Conservation (phyloP, 306 rosid species). For the Castanea crenata region DNA sequence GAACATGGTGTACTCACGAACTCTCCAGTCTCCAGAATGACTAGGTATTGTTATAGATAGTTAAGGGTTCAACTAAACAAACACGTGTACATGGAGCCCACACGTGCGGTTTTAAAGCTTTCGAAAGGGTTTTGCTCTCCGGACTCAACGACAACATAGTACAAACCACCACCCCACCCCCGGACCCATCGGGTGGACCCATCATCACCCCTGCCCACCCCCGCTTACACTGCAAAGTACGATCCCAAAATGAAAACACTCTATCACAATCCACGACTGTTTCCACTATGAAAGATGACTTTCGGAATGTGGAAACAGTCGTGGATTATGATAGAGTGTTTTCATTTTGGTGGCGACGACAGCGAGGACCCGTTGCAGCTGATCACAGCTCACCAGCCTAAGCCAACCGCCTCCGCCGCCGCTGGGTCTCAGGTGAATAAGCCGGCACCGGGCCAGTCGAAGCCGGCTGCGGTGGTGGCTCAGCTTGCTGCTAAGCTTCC, state of each 20-base stretch:
- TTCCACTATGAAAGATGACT: too few species aligned
- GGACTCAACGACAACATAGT: too few species aligned
- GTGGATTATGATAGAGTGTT: too few species aligned
- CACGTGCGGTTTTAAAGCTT: not conserved
- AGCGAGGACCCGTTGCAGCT: slow-evolving; percentile 49
- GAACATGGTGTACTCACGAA: not conserved
- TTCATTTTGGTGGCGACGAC: too few species aligned
- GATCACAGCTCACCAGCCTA: slow-evolving; percentile 43
- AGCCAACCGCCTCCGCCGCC: slow-evolving; percentile 28
- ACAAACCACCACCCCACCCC: too few species aligned
- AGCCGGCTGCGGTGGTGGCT: slow-evolving; percentile 21
- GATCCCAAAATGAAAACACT: too few species aligned
- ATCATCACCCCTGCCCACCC: too few species aligned
- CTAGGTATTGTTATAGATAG: not conserved
- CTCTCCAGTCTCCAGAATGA: not conserved
- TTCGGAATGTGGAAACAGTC: too few species aligned
- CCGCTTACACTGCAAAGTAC: too few species aligned
- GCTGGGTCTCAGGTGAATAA: slow-evolving; percentile 30
- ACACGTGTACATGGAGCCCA: not conserved
- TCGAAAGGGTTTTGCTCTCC: not conserved
- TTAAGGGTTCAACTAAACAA: not conserved
- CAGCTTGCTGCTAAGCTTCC: slow-evolving; percentile 73
- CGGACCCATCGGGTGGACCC: too few species aligned
- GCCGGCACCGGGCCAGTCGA: slow-evolving; percentile 36
- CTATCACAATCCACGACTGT: too few species aligned